Percentiles rank a stretch among this genome's conserved stretches.
These are phyloP conservation scores for Dendrocalamus sinicus DNA, from an alignment of 176 grass and related monocot species.

Conservation along the genomic window DNA sequence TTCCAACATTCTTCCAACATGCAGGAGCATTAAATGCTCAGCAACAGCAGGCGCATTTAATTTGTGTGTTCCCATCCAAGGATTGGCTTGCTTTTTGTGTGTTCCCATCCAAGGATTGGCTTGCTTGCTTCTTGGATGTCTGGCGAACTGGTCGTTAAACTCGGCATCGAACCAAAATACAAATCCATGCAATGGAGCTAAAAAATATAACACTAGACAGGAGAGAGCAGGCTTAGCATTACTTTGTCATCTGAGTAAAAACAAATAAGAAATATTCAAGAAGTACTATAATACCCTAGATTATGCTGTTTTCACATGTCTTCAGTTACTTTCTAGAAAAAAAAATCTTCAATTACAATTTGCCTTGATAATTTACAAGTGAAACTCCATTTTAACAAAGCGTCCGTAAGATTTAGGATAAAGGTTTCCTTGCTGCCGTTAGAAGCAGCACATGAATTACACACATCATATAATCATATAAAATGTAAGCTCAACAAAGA, in stretches of 20 bases:
- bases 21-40: too few species aligned
- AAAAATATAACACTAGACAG: conserved; percentile 4
- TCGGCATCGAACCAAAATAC: conserved; percentile 99
- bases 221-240: conserved; percentile 24
- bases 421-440: not conserved
- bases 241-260: conserved; percentile 14
- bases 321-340: not conserved
- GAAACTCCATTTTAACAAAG: conserved; percentile 25
- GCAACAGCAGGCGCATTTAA: too few species aligned
- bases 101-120: conserved; percentile 46
- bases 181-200: conserved; percentile 96
- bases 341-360: not conserved
- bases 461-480: not conserved
- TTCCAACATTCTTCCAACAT: too few species aligned
- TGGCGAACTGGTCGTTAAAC: conserved; percentile 68
- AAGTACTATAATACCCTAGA: too few species aligned
- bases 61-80: too few species aligned
- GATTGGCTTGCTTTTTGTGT: conserved; percentile 41
- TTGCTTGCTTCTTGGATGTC: conserved; percentile 59
- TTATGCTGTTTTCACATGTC: conserved; percentile 4
- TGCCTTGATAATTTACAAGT: not conserved
- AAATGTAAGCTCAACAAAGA: not conserved
- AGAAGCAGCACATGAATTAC: not conserved
- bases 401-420: not conserved
- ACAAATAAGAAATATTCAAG: not conserved